Evolutionary conservation across 1,284 basidiomycete species (phyloP).

Genomic region (Ceratobasidium sp.): DNA sequence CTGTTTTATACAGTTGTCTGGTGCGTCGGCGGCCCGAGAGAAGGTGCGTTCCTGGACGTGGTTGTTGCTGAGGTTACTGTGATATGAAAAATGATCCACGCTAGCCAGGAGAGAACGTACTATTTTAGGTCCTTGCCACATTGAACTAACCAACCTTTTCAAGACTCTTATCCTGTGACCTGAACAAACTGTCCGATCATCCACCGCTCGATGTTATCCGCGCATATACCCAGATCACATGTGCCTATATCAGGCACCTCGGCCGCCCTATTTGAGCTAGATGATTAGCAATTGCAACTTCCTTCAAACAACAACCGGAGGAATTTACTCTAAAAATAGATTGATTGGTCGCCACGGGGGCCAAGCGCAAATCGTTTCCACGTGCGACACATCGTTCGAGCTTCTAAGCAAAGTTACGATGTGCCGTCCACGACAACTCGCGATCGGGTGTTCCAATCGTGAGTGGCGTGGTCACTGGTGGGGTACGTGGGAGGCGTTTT

Average conservation of each 20-base stretch:
- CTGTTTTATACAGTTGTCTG: background rate
- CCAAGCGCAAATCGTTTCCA: background rate
- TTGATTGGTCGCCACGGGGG: background rate
- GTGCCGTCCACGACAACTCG: background rate
- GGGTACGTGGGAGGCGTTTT: no score
- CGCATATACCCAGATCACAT: no score
- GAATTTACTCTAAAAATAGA: background rate
- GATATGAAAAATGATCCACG: background rate
- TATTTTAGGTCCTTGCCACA: background rate
- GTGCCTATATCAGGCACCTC: no score
- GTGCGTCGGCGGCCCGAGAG: background rate
- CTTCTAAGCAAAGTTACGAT: background rate
- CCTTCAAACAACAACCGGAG: background rate
- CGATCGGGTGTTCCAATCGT: background rate
- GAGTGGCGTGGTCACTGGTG: background rate
- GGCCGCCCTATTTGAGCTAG: no score
- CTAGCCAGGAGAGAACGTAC: background rate
- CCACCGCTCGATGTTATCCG: no score
- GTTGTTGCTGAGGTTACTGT: background rate
- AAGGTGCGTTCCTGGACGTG: background rate
- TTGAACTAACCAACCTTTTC: no score
- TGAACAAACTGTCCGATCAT: no score
- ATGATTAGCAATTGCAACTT: background rate
- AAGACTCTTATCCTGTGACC: no score
- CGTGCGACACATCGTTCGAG: background rate